Conservation (phyloP, 2,329 filamentous ascomycete genomes). For the Capronia epimyces region DNA sequence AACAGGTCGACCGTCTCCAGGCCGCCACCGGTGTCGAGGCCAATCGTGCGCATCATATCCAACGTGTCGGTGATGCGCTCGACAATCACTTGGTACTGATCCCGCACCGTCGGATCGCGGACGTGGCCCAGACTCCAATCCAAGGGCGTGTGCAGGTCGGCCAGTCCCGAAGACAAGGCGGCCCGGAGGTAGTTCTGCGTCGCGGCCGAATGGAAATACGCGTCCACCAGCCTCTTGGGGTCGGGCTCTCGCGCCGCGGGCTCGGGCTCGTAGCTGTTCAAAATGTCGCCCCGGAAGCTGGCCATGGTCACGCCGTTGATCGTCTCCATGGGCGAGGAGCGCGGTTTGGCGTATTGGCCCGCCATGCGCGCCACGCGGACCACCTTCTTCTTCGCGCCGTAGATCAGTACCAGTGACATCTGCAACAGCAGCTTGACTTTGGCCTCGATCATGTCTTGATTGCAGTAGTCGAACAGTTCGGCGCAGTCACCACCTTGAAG, state of each 20-base stretch:
- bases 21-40: slow-evolving; percentile 76
- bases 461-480: slow-evolving; percentile 95
- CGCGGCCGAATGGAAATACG: slow-evolving; percentile 92
- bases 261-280: slow-evolving; percentile 71
- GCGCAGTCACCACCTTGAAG: slow-evolving; percentile 94
- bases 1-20: slow-evolving; percentile 90
- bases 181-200: slow-evolving; percentile 90
- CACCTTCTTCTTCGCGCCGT: slow-evolving; percentile 72
- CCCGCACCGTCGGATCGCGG: slow-evolving; percentile 71
- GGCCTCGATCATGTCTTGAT: slow-evolving; percentile 79
- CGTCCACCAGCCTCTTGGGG: slow-evolving; percentile 75
- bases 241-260: slow-evolving; percentile 72
- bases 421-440: slow-evolving; percentile 96
- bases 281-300: slow-evolving; percentile 89
- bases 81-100: slow-evolving; percentile 81
- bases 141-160: slow-evolving; percentile 85
- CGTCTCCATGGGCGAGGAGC: slow-evolving; percentile 80
- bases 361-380: slow-evolving; percentile 94
- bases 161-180: slow-evolving; percentile 78
- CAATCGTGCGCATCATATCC: slow-evolving; percentile 89
- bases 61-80: slow-evolving; percentile 82
- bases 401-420: slow-evolving; percentile 94
- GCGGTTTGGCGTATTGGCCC: slow-evolving; percentile 93
- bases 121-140: slow-evolving; percentile 96
- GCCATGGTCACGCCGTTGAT: slow-evolving; percentile 75